Evolutionary conservation across 306 rosid species (phyloP).

Genomic region (Arachis hypogaea): DNA sequence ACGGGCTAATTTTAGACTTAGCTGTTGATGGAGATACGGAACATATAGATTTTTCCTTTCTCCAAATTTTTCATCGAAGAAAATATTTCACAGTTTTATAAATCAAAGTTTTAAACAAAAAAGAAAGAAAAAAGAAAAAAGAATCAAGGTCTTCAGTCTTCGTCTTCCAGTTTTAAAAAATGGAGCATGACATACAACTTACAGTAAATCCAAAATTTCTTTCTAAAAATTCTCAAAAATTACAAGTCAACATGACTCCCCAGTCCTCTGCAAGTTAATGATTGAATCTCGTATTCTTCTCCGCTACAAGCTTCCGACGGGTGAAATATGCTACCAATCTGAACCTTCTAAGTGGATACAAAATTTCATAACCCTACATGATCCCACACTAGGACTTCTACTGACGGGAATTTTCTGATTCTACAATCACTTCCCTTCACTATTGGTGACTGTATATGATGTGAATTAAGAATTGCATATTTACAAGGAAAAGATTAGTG

Average conservation of each 20-base stretch:
- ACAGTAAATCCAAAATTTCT: conserved; percentile 19
- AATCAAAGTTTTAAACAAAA: too few species aligned
- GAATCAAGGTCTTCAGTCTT: too few species aligned
- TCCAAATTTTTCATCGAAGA: too few species aligned
- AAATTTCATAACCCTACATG: background rate
- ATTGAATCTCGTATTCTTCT: too few species aligned
- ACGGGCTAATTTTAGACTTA: too few species aligned
- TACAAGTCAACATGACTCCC: conserved; percentile 24
- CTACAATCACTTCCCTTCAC: conserved; percentile 25
- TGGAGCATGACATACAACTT: background rate
- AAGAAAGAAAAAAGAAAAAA: too few species aligned
- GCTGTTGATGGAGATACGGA: too few species aligned
- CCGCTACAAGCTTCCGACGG: conserved; percentile 5
- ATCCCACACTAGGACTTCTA: background rate
- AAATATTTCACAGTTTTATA: too few species aligned
- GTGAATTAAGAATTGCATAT: background rate
- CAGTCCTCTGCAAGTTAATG: background rate
- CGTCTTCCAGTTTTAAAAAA: too few species aligned
- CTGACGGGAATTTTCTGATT: conserved; percentile 9
- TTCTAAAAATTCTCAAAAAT: conserved; percentile 19
- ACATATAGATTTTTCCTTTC: too few species aligned
- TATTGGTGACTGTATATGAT: conserved; percentile 16
- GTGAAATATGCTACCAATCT: conserved; percentile 4
- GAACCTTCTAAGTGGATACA: conserved; percentile 13
- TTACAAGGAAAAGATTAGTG: conserved; percentile 37